A percentile compares a stretch with the other conserved stretches of the same genome.
phyloP scores from a whole-genome alignment of 2,329 filamentous ascomycete genomes.

The Arthrobotrys iridis region DNA sequence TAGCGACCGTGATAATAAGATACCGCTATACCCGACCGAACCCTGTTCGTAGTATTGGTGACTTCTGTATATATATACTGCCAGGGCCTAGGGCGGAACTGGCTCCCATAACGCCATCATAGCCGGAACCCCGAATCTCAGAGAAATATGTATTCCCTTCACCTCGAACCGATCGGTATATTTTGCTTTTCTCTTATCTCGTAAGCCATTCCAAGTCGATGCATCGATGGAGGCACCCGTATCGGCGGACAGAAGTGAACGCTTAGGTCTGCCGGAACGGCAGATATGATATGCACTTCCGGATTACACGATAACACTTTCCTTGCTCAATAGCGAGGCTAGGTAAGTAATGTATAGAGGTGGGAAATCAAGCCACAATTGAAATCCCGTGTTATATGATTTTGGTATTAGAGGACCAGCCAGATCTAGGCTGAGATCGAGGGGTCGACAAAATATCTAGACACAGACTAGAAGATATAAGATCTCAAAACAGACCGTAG shows the following conservation, averaged over 20 bases:
- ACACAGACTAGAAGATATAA: no score
- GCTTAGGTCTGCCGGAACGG: neutral
- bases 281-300: conserved; percentile 4
- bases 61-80: no score
- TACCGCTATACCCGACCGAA: no score
- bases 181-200: neutral
- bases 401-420: neutral
- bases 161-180: neutral
- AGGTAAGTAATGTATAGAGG: neutral
- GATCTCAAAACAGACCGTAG: no score
- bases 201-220: neutral
- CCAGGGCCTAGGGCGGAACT: neutral
- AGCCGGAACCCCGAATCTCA: neutral
- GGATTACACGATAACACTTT: neutral
- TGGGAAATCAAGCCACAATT: neutral
- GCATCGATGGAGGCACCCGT: neutral
- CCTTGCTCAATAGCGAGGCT: conserved; percentile 2
- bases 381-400: neutral
- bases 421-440: no score
- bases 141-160: neutral
- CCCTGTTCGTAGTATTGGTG: no score
- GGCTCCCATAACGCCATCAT: neutral
- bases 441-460: no score
- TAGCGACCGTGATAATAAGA: no score
- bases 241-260: neutral